Base-by-base conservation (phyloP, 2,329 filamentous ascomycete genomes). In the Boeremia lycopersici region DNA sequence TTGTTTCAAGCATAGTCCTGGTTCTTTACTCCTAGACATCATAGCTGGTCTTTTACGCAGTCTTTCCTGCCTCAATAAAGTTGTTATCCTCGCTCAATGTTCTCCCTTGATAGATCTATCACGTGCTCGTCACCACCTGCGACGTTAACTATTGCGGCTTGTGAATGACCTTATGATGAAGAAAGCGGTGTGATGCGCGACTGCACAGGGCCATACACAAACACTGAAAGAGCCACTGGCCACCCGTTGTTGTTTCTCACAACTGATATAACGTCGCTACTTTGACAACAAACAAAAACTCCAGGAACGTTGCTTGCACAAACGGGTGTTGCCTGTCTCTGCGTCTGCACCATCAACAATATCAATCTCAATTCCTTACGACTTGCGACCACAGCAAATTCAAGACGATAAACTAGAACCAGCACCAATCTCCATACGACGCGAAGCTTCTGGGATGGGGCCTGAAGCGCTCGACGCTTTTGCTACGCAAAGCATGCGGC, bases 381-480 rank as follows among this genome's bases (percentile, higher is more conserved):
- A 13, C 30, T 10, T 31, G 30, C 3, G 30, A 31, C 6, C 9
- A 31, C 13, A 2, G 3, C 30, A 3, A 13, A 34, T 34, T n/a
- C 3, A 34, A 34, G 13, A 34, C 13, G 19, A 23, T 23, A 23
- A 23, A 23, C 19, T 5, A 23, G 19, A 23, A 23, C 19, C 19
- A 23, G 19, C 19, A 23, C 5, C 19, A 5, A 3, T 23, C 5
- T 17, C n/a, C 33, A 10, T n/a, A 17, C 17, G 7, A 12, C 15
- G 15, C 2, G n/a, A 29, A 17, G 7, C 13, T 15, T 9, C 8
- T 11, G 17, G 12, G 13, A 67, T 65, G 59, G 64, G 55, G 43
- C 41, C 57, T 2, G 56, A 64, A 56, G 59, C 60, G 34, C 48
- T 61, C 10, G 56, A 64, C 46, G 57, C 62, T 3, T 53, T 66